Conservation (phyloP, 2,329 filamentous ascomycete species). For the Talaromyces sp. region DNA sequence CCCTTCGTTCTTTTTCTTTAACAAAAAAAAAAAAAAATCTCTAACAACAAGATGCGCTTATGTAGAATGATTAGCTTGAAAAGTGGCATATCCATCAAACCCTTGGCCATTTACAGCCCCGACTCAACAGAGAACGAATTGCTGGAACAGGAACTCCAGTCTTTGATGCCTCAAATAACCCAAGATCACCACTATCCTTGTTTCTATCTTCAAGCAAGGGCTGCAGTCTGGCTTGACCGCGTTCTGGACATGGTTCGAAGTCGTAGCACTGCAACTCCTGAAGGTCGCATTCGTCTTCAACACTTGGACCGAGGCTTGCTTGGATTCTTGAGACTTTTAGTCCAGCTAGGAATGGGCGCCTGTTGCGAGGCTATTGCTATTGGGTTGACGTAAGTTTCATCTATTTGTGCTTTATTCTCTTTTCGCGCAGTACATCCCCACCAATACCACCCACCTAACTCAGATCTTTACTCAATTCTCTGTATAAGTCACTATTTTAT, state of each 20-base stretch:
- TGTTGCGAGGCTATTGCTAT: conserved; percentile 9
- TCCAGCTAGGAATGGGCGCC: conserved; percentile 1
- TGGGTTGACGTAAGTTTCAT: conserved; percentile 2
- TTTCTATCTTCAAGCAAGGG: conserved; percentile 8
- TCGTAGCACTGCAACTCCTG: neutral
- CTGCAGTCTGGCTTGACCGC: conserved; percentile 6
- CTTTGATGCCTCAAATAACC: neutral
- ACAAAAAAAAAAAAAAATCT: neutral
- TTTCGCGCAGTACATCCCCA: neutral
- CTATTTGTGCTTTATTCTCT: neutral
- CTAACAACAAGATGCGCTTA: neutral
- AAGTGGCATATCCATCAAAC: conserved; percentile 5
- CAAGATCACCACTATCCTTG: neutral
- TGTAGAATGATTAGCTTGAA: conserved; percentile 8
- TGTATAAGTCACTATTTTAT: neutral
- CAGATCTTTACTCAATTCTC: too few species aligned
- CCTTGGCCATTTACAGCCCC: neutral
- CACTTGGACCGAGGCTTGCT: conserved; percentile 3
- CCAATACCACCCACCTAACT: neutral
- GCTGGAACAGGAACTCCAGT: neutral
- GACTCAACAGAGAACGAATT: conserved; percentile 1
- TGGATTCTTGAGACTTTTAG: neutral
- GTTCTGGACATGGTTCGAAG: conserved; percentile 2
- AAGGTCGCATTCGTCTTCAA: conserved; percentile 1
- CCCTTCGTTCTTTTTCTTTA: neutral